Evolutionary conservation across 78 protist species (phyloP).

Genomic region (slime mould (Dictyostelium discoideum)): DNA sequence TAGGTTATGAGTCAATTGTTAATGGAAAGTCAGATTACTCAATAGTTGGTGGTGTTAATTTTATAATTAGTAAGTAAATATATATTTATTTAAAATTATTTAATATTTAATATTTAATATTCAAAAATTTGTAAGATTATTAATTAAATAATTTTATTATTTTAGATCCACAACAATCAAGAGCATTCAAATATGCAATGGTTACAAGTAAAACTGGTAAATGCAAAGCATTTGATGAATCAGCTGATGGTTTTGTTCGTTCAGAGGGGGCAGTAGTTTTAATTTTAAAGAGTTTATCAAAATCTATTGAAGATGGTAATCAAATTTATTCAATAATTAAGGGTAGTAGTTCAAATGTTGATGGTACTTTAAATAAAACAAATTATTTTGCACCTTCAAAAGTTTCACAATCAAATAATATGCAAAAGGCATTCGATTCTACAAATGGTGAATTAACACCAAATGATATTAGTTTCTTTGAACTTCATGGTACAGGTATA

Average conservation of each 20-base stretch:
- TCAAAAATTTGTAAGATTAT: no score
- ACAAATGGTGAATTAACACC: neutral
- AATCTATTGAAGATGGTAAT: conserved; percentile 19
- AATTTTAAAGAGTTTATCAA: conserved; percentile 33
- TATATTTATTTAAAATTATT: no score
- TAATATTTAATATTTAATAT: no score
- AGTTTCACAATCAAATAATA: conserved; percentile 22
- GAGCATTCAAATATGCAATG: no score
- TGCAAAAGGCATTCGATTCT: conserved; percentile 6
- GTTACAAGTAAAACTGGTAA: conserved; percentile 65
- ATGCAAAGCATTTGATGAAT: conserved; percentile 83
- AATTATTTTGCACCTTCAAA: neutral
- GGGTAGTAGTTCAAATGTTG: conserved; percentile 63
- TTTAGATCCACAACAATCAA: no score
- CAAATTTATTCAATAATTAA: conserved; percentile 59
- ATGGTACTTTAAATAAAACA: conserved; percentile 84
- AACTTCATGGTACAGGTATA: conserved; percentile 92
- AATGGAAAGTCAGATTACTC: conserved; percentile 80
- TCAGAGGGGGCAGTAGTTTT: conserved; percentile 85
- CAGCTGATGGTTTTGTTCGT: conserved; percentile 92
- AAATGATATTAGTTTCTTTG: conserved; percentile 68
- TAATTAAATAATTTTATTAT: no score
- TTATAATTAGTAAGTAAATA: conserved; percentile 16
- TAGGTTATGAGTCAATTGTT: conserved; percentile 71
- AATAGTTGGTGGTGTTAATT: conserved; percentile 84